Evolutionary conservation across 1,139 yeast species (phyloP).

Genomic region (Nadsonia starkeyi-henricii): DNA sequence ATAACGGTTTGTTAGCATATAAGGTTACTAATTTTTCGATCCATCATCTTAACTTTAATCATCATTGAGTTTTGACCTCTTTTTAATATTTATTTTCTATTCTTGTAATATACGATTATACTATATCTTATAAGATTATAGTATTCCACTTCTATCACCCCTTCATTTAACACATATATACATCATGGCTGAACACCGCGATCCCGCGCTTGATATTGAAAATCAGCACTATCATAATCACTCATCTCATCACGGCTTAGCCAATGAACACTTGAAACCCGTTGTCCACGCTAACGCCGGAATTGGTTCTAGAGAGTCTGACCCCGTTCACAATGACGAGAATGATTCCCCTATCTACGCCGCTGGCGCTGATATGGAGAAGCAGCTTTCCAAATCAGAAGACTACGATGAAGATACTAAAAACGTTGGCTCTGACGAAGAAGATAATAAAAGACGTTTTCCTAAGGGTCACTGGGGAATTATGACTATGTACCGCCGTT

Average conservation of each 20-base stretch:
- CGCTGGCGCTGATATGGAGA: slow-evolving; percentile 2
- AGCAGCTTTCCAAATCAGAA: not conserved
- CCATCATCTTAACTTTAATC: too few relatives aligned
- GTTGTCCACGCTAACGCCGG: slow-evolving; percentile 15
- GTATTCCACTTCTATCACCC: too few relatives aligned
- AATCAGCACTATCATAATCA: slow-evolving; percentile 20
- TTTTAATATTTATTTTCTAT: too few relatives aligned
- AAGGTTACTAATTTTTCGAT: too few relatives aligned
- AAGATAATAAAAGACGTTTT: not conserved
- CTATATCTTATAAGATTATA: too few relatives aligned
- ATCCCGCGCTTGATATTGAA: slow-evolving; percentile 18
- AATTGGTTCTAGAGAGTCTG: slow-evolving; percentile 13
- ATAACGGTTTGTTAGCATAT: too few relatives aligned
- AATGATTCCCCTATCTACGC: slow-evolving; percentile 7
- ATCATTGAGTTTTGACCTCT: too few relatives aligned
- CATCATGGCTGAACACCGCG: slow-evolving; percentile 6
- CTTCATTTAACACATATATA: not conserved
- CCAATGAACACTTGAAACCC: slow-evolving; percentile 13
- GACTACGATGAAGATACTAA: slow-evolving; percentile 9
- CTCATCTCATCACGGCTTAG: slow-evolving; percentile 12
- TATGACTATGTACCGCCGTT: slow-evolving; percentile 1
- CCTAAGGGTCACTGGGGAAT: not conserved
- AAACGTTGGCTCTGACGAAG: slow-evolving; percentile 2
- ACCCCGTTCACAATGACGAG: slow-evolving; percentile 4
- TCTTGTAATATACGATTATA: too few relatives aligned